phyloP scores from a whole-genome alignment of 805 yeast genomes.

The Wickerhamomyces bovis region DNA sequence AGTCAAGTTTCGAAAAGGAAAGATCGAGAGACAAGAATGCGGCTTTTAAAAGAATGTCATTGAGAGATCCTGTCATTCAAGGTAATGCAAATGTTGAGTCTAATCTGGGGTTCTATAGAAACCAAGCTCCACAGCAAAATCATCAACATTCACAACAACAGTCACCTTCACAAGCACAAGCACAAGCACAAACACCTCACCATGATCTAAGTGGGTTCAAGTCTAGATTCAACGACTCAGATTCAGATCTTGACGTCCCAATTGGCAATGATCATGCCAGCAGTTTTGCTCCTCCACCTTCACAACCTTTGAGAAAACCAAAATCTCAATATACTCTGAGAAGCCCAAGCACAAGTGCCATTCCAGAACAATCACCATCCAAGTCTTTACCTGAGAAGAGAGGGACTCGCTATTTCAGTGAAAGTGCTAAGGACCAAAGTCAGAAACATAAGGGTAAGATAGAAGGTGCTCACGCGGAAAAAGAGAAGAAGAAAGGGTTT shows the following conservation, averaged over 20 bases:
- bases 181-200: constrained; percentile 3
- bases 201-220: constrained; percentile 27
- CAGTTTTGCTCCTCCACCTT: constrained; percentile 12
- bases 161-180: constrained; percentile 4
- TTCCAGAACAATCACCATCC: constrained; percentile 19
- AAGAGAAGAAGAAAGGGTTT: constrained; percentile 26
- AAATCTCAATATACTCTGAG: constrained; percentile 22
- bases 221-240: constrained; percentile 60
- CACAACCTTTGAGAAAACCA: constrained; percentile 19
- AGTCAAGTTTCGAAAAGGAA: constrained; percentile 54
- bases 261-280: neutral
- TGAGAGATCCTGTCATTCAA: constrained; percentile 27
- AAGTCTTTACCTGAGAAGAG: constrained; percentile 23
- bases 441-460: constrained; percentile 7
- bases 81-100: constrained; percentile 15
- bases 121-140: constrained; percentile 18
- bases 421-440: constrained; percentile 15
- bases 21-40: constrained; percentile 26
- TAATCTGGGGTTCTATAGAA: constrained; percentile 21
- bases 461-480: constrained; percentile 2
- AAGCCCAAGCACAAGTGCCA: constrained; percentile 20
- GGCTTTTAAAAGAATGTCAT: constrained; percentile 32
- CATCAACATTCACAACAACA: constrained; percentile 8
- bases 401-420: constrained; percentile 25
- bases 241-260: constrained; percentile 44